Evolutionary conservation across 768 basidiomycete species (phyloP), one percentile per base, ranked within the genome.

Genomic region (Chalciporus pseudorubinellus): DNA sequence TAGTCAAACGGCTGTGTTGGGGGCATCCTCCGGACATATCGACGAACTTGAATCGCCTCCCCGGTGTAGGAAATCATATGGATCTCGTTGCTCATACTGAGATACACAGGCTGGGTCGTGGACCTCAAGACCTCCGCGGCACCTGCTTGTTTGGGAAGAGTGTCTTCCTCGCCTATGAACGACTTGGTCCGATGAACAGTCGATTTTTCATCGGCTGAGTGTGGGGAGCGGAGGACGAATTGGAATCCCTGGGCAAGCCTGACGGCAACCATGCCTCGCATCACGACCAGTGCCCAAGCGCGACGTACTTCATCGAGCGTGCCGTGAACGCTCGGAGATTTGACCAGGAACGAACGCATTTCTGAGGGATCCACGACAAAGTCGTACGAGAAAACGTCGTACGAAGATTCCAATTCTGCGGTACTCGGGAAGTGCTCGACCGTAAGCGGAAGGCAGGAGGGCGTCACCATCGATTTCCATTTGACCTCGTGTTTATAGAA

Each of bases 71-170:
- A 85, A 54, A 99, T 85, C 21, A 88, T 78, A 68, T 98, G 95
- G 39, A 98, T 92, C 69, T 95, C 92, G 65, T 98, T 95, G 65
- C 87, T 87, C 82, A 95, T 94, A 59, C 92, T 92, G 48, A 98
- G 77, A 72, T 89, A 98, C 7, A 97, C 85, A 1, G 93, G 86
- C 45, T 87, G 82, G 34, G 68, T 69, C 36, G 84, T 79, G 0
- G 78, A 77, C 43, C 70, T 73, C 59, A 86, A 72, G 45, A 87
- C 79, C 40, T 85, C 83, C 3, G 87, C 80, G 1, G 86, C 82
- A 4, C 89, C 87, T 34, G 65, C 62, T 3, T 84, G 83, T 59
- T 78, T 80, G 2, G 81, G 79, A 4, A 68, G 72, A 38, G 73
- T 59, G 18, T 83, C 71, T 38, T 76, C 84, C 34, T 85, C 84